Evolutionary conservation across 2,329 filamentous ascomycete genomes (phyloP).

Genomic region (Cucurbitaria berberidis): DNA sequence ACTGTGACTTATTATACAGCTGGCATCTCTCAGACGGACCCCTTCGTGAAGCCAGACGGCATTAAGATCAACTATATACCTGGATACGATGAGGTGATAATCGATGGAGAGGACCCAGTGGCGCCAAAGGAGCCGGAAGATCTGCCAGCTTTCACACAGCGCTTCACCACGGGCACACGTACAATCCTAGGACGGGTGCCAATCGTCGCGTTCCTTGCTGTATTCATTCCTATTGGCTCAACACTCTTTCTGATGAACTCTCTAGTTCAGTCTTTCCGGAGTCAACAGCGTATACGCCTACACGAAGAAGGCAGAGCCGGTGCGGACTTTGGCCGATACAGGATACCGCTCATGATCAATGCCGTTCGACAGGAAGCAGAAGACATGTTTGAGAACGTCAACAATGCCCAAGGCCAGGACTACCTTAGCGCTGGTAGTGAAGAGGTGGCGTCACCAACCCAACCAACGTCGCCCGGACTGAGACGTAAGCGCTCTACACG

Average conservation of each 20-base stretch:
- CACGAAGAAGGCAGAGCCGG: slow-evolving; percentile 76
- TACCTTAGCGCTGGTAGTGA: slow-evolving; percentile 68
- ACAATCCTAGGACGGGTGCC: slow-evolving; percentile 63
- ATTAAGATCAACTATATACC: slow-evolving; percentile 75
- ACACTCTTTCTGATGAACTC: slow-evolving; percentile 77
- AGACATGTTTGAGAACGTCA: slow-evolving; percentile 75
- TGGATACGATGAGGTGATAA: slow-evolving; percentile 75
- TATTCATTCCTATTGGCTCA: slow-evolving; percentile 77
- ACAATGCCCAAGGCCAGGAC: slow-evolving; percentile 70
- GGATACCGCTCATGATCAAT: slow-evolving; percentile 72
- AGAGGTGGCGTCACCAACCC: slow-evolving; percentile 36
- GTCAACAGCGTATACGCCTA: slow-evolving; percentile 73
- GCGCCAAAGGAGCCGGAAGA: slow-evolving; percentile 51
- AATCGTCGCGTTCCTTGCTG: slow-evolving; percentile 66
- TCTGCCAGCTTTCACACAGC: slow-evolving; percentile 44
- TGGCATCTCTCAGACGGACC: slow-evolving; percentile 76
- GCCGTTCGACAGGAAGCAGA: slow-evolving; percentile 79
- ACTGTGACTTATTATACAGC: slow-evolving; percentile 86
- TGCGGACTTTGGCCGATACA: slow-evolving; percentile 72
- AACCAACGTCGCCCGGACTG: slow-evolving; percentile 21
- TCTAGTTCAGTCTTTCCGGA: slow-evolving; percentile 76
- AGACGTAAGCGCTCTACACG: slow-evolving; percentile 16
- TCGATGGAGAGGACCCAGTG: slow-evolving; percentile 71
- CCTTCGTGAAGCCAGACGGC: slow-evolving; percentile 71
- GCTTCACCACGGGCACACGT: slow-evolving; percentile 44